These are phyloP conservation scores for Leucocoprinus sp. DNA, from an alignment of 768 basidiomycete species.

Conservation along the genomic window DNA sequence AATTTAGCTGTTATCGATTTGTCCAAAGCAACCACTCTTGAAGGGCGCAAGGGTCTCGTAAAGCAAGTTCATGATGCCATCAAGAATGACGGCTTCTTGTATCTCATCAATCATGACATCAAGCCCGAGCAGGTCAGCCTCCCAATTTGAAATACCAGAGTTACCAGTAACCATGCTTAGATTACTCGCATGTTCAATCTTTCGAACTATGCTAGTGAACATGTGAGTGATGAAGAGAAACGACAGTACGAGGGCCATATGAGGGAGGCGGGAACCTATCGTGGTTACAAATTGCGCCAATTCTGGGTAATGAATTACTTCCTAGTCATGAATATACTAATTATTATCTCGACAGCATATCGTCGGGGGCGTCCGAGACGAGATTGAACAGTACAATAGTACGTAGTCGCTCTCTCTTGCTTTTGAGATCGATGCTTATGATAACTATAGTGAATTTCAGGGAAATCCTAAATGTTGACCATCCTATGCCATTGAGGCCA, in stretches of 20 bases:
- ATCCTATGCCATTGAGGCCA: constrained; percentile 29
- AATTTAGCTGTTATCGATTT: constrained; percentile 43
- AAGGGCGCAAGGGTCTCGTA: constrained; percentile 29
- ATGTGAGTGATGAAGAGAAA: constrained; percentile 35
- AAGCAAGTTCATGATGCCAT: constrained; percentile 34
- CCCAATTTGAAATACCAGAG: background rate
- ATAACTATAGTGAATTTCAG: constrained; percentile 22
- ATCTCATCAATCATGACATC: constrained; percentile 41
- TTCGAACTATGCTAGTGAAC: constrained; percentile 34
- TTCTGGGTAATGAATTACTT: constrained; percentile 32
- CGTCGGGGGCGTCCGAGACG: constrained; percentile 32
- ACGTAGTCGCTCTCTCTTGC: constrained; percentile 9
- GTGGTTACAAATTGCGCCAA: constrained; percentile 44
- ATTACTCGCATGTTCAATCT: constrained; percentile 38
- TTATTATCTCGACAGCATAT: constrained; percentile 24
- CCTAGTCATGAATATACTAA: background rate
- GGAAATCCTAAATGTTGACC: constrained; percentile 23
- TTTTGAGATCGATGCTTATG: background rate
- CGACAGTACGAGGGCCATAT: constrained; percentile 27
- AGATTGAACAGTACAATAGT: constrained; percentile 39
- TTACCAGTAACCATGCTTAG: background rate
- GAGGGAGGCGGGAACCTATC: constrained; percentile 37
- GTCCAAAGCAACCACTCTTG: constrained; percentile 26
- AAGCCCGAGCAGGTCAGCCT: constrained; percentile 28
- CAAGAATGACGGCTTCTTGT: constrained; percentile 34